Percentiles rank a stretch among this genome's conserved stretches.
Conservation (phyloP, 2,329 filamentous ascomycete species). For the Davidsoniella eucalypti region DNA sequence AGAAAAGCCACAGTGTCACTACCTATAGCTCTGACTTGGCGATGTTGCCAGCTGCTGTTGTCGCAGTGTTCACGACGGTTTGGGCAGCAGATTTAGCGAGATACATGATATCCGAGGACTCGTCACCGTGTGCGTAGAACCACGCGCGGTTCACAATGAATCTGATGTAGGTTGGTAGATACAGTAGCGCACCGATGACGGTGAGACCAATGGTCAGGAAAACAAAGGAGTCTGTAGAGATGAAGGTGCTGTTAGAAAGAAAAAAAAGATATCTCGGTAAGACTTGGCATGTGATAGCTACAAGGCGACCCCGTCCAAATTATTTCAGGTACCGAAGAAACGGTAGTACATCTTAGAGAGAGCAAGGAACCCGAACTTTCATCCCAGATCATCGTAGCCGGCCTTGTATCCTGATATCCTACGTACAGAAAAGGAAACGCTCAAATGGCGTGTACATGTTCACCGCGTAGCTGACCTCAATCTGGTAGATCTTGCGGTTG, state of each 20-base stretch:
- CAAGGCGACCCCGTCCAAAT: not conserved
- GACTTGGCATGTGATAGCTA: constrained; percentile 6
- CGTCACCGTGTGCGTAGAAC: constrained; percentile 88
- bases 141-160: constrained; percentile 71
- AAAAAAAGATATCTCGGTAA: not conserved
- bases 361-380: not conserved
- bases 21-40: constrained; percentile 22
- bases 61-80: constrained; percentile 20
- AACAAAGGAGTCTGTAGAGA: constrained; percentile 61
- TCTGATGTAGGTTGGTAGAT: constrained; percentile 80
- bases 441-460: constrained; percentile 97
- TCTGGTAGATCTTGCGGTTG: constrained; percentile 90
- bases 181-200: constrained; percentile 72
- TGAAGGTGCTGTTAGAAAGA: not conserved
- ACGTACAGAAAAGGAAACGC: constrained; percentile 92
- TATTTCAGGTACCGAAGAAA: not conserved
- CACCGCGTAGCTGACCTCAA: constrained; percentile 89
- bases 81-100: constrained; percentile 25
- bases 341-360: not conserved
- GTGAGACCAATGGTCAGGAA: constrained; percentile 81
- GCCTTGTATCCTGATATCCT: no score
- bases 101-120: constrained; percentile 31
- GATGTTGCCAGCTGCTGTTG: constrained; percentile 10
- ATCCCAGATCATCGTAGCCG: not conserved
- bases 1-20: not conserved